Evolutionary conservation across 371 early-diverging fungal genomes (phyloP), one percentile per base, ranked within the genome.

Genomic region (Rhizopus microsporus): DNA sequence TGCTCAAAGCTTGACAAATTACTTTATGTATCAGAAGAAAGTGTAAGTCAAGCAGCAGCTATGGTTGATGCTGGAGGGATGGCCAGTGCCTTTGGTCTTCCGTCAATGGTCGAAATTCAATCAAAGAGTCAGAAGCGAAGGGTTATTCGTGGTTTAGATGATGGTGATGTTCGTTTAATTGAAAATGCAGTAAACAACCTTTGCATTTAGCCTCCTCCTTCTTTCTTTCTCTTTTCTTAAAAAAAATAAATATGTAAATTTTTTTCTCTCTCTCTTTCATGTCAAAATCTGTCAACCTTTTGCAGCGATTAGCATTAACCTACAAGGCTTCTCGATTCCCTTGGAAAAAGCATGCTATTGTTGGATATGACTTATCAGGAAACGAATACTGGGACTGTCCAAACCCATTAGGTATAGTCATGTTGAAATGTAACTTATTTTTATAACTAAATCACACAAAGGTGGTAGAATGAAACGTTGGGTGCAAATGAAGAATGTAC

Each of bases 301-400:
- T 45, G 7, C 74, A 55, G 48, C 68, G 62, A 51, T 48, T 76
- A 0, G 54, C 59, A 29, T 8, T 51, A 42, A 29, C 57, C 10
- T 79, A 79, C 45, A 79, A 79, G 52, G 50, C 64, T 4, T 65
- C 57, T 1, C 37, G 75, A 2, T 78, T 81, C 37, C 86, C 86
- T 23, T 83, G 85, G 75, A 74, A 77, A 34, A 76, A 79, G 15
- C 78, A 81, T 52, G 75, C 72, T 1, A 71, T 88, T 51, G 74
- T 81, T 7, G 89, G 89, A 6, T 69, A 64, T 49, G 89, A 89
- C 66, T 62, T 81, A 10, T 68, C 74, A 16, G 89, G 89, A 17
- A 87, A 89, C 59, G 82, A 87, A 69, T 89, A 87, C 64, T 89
- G 84, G 80, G 88, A 89, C 63, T 82, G 81, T 40, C 86, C 89